Evolutionary conservation across 2,329 filamentous ascomycete species (phyloP).

Genomic region (Metarhizium rileyi): DNA sequence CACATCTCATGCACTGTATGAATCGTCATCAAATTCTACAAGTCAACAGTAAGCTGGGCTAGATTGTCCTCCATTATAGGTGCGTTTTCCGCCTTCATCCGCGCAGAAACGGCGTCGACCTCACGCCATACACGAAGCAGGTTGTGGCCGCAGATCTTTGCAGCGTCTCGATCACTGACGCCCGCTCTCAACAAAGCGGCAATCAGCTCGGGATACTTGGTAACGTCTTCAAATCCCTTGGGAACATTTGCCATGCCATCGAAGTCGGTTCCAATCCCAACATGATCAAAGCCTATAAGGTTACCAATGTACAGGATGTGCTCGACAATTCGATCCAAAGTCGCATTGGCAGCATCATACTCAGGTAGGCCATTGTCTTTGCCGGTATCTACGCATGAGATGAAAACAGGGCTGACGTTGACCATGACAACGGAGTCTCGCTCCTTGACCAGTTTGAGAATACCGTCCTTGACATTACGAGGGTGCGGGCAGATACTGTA

Average conservation of each 20-base stretch:
- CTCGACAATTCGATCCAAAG: conserved; percentile 64
- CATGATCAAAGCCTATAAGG: conserved; percentile 75
- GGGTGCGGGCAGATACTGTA: conserved; percentile 77
- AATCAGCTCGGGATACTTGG: conserved; percentile 71
- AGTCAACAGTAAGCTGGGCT: not conserved
- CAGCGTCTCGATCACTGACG: conserved; percentile 62
- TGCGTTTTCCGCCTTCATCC: conserved; percentile 50
- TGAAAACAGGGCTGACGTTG: conserved; percentile 76
- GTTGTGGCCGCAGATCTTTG: conserved; percentile 71
- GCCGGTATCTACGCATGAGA: conserved; percentile 58
- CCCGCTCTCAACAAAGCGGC: conserved; percentile 64
- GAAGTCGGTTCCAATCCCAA: conserved; percentile 84
- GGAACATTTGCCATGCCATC: conserved; percentile 65
- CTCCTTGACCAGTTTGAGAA: conserved; percentile 66
- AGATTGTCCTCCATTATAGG: conserved; percentile 40
- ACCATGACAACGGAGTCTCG: conserved; percentile 78
- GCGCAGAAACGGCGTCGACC: conserved; percentile 60
- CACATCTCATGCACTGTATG: no score
- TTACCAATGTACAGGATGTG: conserved; percentile 79
- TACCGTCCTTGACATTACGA: conserved; percentile 79
- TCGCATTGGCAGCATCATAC: conserved; percentile 57
- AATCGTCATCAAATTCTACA: not conserved
- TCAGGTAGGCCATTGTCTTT: conserved; percentile 57
- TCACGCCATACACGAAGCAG: conserved; percentile 75
- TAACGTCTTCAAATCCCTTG: conserved; percentile 71